These are phyloP conservation scores for Podospora pseudocomata DNA, from an alignment of 495 filamentous ascomycete species.

Conservation along the genomic window DNA sequence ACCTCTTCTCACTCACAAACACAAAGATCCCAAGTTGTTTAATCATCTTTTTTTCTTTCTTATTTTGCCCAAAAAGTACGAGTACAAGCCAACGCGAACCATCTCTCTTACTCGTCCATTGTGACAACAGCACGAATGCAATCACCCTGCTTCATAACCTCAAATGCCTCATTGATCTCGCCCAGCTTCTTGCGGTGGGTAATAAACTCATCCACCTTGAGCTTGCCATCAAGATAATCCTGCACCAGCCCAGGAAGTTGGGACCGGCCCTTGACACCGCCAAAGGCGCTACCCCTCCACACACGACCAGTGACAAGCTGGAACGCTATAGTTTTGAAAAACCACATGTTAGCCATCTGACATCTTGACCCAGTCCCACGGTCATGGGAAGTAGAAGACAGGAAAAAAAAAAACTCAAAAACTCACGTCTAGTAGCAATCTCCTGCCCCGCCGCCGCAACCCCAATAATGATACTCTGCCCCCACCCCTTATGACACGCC, in stretches of 20 bases:
- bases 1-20: not conserved
- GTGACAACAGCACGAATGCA: conserved; percentile 83
- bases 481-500: conserved; percentile 99
- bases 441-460: conserved; percentile 97
- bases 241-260: conserved; percentile 85
- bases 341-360: conserved; percentile 20
- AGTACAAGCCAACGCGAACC: not conserved
- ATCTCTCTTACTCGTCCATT: conserved; percentile 39
- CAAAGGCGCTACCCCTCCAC: conserved; percentile 97
- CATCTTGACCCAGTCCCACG: not conserved
- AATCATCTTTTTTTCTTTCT: not conserved
- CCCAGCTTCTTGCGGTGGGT: conserved; percentile 81
- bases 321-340: conserved; percentile 65
- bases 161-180: conserved; percentile 85
- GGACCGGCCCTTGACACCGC: conserved; percentile 93
- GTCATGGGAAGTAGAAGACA: not conserved
- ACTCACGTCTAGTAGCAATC: conserved; percentile 91
- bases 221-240: conserved; percentile 81
- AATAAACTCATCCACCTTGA: conserved; percentile 99
- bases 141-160: conserved; percentile 91
- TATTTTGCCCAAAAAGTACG: not conserved
- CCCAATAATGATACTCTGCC: conserved; percentile 95
- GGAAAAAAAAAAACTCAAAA: not conserved
- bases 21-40: not conserved
- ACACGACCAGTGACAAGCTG: conserved; percentile 96